These are phyloP conservation scores for Fragaria ananassa DNA, from an alignment of 306 rosid genomes.

Conservation along the genomic window DNA sequence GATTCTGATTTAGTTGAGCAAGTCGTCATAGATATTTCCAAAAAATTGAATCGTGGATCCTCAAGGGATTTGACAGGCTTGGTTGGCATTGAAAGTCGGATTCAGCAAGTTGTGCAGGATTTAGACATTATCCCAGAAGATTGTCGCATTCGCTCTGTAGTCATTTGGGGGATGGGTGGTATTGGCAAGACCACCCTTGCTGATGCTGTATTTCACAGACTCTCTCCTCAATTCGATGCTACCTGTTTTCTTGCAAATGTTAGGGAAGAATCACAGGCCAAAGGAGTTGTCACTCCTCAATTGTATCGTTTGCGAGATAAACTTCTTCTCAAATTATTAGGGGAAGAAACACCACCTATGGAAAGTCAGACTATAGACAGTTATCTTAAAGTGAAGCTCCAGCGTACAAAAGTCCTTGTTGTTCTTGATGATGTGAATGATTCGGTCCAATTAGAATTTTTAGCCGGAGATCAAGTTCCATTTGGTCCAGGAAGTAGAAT, in stretches of 20 bases:
- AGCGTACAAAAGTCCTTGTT: not conserved
- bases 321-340: not conserved
- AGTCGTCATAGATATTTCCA: not conserved
- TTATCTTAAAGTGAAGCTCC: not conserved
- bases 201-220: not conserved
- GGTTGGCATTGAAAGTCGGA: not conserved
- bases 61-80: not conserved
- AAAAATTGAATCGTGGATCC: not conserved
- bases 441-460: not conserved
- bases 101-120: not conserved
- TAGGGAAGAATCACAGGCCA: not conserved
- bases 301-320: not conserved
- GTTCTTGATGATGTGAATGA: slow-evolving; percentile 19
- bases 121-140: not conserved
- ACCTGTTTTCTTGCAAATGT: not conserved
- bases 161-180: not conserved
- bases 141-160: not conserved
- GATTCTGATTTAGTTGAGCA: not conserved
- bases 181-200: not conserved
- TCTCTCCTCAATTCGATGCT: not conserved
- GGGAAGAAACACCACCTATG: not conserved
- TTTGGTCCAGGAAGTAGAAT: slow-evolving; percentile 18
- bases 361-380: not conserved
- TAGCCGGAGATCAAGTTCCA: not conserved
- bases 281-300: not conserved